Conservation (phyloP, 129 eudicot species). For the Centaurea solstitialis region DNA sequence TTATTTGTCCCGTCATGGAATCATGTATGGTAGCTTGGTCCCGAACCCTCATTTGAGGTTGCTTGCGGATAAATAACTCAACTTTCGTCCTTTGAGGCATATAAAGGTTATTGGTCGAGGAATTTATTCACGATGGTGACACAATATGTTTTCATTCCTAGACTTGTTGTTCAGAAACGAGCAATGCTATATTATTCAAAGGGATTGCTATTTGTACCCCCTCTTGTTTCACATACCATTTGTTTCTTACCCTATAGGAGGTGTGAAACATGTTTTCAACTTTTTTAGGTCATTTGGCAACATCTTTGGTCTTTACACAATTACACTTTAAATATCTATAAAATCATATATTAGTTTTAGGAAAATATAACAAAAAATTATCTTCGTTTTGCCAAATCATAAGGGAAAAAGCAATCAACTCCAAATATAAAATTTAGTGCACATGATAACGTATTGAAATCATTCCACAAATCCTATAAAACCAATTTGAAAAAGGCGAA, state of each 20-base stretch:
- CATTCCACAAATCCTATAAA: not conserved
- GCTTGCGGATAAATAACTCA: not conserved
- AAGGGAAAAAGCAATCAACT: not conserved
- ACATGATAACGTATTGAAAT: not conserved
- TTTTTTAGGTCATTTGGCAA: not conserved
- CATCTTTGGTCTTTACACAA: too few species aligned
- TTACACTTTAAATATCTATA: not conserved
- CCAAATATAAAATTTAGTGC: not conserved
- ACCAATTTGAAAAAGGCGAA: not conserved
- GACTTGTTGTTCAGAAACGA: not conserved
- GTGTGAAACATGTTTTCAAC: not conserved
- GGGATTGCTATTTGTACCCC: too few species aligned
- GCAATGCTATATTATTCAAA: not conserved
- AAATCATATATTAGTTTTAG: too few species aligned
- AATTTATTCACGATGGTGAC: not conserved
- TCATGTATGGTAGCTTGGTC: not conserved
- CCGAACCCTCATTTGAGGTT: not conserved
- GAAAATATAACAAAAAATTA: too few species aligned
- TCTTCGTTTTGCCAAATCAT: too few species aligned
- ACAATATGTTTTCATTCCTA: not conserved
- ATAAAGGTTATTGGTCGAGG: not conserved
- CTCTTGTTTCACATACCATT: too few species aligned
- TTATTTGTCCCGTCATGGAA: not conserved
- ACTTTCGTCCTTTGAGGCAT: not conserved
- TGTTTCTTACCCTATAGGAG: too few species aligned